Evolutionary conservation across 2,329 filamentous ascomycete genomes (phyloP).

Genomic region (Hansfordia pulvinata): DNA sequence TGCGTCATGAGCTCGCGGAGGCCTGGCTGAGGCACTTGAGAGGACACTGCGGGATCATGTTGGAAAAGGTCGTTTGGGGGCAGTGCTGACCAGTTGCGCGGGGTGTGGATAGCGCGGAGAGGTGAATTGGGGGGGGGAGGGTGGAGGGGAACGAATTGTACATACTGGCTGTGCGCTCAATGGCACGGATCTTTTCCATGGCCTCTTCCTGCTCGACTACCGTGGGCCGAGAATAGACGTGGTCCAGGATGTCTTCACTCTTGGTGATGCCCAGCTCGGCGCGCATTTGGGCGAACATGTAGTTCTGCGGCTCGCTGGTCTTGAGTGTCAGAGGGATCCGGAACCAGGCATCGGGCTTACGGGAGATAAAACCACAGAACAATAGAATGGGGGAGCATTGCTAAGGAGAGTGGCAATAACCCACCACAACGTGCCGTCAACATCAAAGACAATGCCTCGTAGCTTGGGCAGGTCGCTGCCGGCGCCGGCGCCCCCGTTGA

Average conservation of each 20-base stretch:
- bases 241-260: constrained; percentile 71
- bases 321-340: background rate
- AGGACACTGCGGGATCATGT: constrained; percentile 70
- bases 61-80: too few relatives aligned
- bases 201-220: constrained; percentile 44
- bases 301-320: constrained; percentile 70
- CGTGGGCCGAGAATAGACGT: constrained; percentile 64
- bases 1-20: constrained; percentile 69
- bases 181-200: constrained; percentile 58
- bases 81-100: too few relatives aligned
- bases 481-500: constrained; percentile 23
- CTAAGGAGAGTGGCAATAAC: constrained; percentile 16
- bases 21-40: constrained; percentile 72
- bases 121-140: too few relatives aligned
- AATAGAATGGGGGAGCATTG: constrained; percentile 1
- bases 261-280: constrained; percentile 58
- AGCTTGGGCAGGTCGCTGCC: constrained; percentile 28
- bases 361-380: constrained; percentile 1
- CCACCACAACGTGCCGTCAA: constrained; percentile 89
- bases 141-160: too few relatives aligned
- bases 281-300: constrained; percentile 92
- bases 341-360: background rate
- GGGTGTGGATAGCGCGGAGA: too few relatives aligned
- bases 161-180: too few relatives aligned
- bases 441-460: constrained; percentile 68